Evolutionary conservation across 371 early-diverging fungal species (phyloP).

Genomic region (Fennellomyces sp.): DNA sequence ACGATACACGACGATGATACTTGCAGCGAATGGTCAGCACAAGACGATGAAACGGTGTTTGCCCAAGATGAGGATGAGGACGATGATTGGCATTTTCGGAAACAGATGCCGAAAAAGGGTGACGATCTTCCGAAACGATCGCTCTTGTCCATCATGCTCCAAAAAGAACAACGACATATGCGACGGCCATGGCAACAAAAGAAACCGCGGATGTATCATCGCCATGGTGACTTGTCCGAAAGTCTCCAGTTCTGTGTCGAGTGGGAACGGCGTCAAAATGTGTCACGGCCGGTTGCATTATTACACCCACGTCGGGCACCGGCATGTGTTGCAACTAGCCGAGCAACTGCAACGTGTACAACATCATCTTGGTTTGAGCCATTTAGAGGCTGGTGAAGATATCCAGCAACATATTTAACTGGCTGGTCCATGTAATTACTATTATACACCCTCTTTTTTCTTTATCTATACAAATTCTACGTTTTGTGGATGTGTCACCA

Average conservation of each 20-base stretch:
- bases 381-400: neutral
- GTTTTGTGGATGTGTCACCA: too few species aligned
- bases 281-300: neutral
- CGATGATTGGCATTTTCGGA: neutral
- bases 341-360: neutral
- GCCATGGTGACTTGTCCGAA: conserved; percentile 14
- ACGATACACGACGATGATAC: conserved; percentile 2
- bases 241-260: conserved; percentile 20
- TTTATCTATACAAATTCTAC: too few species aligned
- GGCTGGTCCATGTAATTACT: too few species aligned
- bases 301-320: neutral
- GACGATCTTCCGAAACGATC: conserved; percentile 5
- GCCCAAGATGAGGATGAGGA: conserved; percentile 7
- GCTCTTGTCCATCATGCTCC: conserved; percentile 6
- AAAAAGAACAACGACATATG: neutral
- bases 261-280: conserved; percentile 28
- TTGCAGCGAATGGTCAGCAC: neutral
- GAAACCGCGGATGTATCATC: conserved; percentile 22
- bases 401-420: too few species aligned
- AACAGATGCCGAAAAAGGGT: neutral
- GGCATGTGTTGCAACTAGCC: neutral
- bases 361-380: neutral
- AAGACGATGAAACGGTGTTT: conserved; percentile 10
- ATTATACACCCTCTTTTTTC: too few species aligned
- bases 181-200: neutral